Evolutionary conservation across 31 red algal genomes (phyloP).

Genomic region (Pterothamnion heteromorphum): DNA sequence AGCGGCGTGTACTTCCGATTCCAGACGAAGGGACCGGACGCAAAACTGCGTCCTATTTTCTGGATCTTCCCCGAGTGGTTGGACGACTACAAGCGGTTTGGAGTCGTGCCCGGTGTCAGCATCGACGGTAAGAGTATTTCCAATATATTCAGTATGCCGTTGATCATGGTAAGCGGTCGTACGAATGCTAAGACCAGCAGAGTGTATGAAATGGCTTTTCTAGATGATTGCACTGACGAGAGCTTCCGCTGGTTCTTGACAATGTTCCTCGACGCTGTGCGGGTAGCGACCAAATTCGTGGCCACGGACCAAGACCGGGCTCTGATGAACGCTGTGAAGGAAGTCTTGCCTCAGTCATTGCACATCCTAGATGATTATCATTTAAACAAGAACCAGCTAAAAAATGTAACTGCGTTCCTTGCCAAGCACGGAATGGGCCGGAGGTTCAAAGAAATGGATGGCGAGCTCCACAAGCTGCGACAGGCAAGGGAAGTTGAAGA

Average conservation of each 20-base stretch:
- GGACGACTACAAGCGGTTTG: neutral
- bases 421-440: neutral
- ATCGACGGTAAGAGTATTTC: neutral
- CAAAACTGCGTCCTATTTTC: neutral
- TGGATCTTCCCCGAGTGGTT: neutral
- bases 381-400: slow-evolving; percentile 8
- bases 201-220: neutral
- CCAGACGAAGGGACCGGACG: neutral
- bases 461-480: neutral
- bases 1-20: neutral
- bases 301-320: neutral
- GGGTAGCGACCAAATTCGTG: neutral
- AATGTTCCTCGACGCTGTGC: neutral
- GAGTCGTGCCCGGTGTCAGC: neutral
- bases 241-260: neutral
- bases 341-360: neutral
- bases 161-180: neutral
- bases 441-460: neutral
- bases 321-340: neutral
- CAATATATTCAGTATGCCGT: neutral
- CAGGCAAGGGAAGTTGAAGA: neutral
- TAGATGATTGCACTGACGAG: neutral
- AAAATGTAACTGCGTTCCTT: neutral
- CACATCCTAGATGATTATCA: neutral
- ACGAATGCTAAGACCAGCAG: neutral